phyloP scores from a whole-genome alignment of 768 basidiomycete genomes.

The Lactifluus piperatus region DNA sequence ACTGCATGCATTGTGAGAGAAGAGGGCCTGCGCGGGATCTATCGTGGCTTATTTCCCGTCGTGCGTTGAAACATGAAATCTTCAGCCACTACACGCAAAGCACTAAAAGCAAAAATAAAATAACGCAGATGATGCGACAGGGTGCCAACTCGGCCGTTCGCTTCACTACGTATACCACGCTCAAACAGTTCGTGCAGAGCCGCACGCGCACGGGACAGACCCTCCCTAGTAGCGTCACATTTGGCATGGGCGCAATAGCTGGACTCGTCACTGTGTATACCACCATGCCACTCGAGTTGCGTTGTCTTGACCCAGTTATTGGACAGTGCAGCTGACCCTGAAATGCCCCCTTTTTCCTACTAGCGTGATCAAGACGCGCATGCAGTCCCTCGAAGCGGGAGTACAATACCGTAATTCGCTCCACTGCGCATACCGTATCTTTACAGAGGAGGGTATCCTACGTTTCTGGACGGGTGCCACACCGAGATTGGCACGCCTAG shows the following conservation, averaged over 20 bases:
- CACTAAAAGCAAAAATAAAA: not conserved
- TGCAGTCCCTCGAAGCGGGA: slow-evolving; percentile 86
- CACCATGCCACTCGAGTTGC: slow-evolving; percentile 78
- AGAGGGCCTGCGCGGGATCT: slow-evolving; percentile 80
- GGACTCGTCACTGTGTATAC: slow-evolving; percentile 93
- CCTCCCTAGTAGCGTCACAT: slow-evolving; percentile 82
- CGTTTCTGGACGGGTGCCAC: slow-evolving; percentile 97
- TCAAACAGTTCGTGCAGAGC: slow-evolving; percentile 90
- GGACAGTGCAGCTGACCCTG: not conserved
- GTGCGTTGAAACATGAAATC: slow-evolving; percentile 38
- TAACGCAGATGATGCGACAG: slow-evolving; percentile 84
- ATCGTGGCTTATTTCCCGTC: slow-evolving; percentile 89
- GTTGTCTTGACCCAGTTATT: not conserved
- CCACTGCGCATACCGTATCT: slow-evolving; percentile 91
- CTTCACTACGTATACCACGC: slow-evolving; percentile 89
- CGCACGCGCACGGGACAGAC: slow-evolving; percentile 74
- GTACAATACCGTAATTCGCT: slow-evolving; percentile 87
- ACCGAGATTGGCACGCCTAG: slow-evolving; percentile 74
- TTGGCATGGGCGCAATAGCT: slow-evolving; percentile 88
- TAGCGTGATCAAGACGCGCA: slow-evolving; percentile 95
- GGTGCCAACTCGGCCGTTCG: slow-evolving; percentile 95
- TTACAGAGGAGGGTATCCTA: slow-evolving; percentile 86
- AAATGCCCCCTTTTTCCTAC: not conserved
- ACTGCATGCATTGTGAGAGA: slow-evolving; percentile 69
- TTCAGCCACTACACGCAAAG: not conserved